Evolutionary conservation across 805 yeast genomes (phyloP).

Genomic region (Saccharomycopsis amapae): DNA sequence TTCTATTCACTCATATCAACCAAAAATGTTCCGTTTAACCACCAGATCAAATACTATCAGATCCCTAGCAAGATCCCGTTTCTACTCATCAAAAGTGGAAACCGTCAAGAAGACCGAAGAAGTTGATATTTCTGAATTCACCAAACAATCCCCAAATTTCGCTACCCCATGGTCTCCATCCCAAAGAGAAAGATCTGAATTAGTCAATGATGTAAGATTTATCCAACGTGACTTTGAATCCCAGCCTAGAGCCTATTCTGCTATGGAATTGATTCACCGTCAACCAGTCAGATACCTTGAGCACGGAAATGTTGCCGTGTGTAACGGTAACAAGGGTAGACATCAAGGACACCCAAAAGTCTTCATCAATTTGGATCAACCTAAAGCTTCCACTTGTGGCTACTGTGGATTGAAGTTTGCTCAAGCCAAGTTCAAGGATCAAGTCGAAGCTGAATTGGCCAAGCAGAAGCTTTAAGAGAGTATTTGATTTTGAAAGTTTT

Average conservation of each 20-base stretch:
- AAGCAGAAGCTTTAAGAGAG: background rate
- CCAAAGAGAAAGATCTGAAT: slow-evolving; percentile 55
- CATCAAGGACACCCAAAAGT: slow-evolving; percentile 82
- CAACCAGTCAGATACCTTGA: slow-evolving; percentile 60
- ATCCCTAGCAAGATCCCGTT: background rate
- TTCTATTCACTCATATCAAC: background rate
- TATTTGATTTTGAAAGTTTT: no score
- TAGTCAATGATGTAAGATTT: slow-evolving; percentile 56
- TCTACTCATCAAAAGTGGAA: background rate
- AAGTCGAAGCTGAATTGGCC: slow-evolving; percentile 12
- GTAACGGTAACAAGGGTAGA: slow-evolving; percentile 70
- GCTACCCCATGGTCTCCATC: slow-evolving; percentile 61
- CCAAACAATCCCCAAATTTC: slow-evolving; percentile 72
- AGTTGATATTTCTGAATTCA: background rate
- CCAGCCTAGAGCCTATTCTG: slow-evolving; percentile 79
- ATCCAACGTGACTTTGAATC: slow-evolving; percentile 57
- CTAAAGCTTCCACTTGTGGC: slow-evolving; percentile 66
- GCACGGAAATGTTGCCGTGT: slow-evolving; percentile 60
- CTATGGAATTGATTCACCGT: slow-evolving; percentile 72
- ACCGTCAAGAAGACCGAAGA: slow-evolving; percentile 2
- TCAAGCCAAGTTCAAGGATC: slow-evolving; percentile 15
- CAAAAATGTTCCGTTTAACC: background rate
- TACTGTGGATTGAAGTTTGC: slow-evolving; percentile 67
- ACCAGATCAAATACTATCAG: no score
- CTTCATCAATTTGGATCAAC: slow-evolving; percentile 72